A percentile compares a stretch with the other conserved stretches of the same genome.
These are phyloP conservation scores for Linnemannia hyalina DNA, from an alignment of 192 early-diverging fungal genomes.

Conservation along the genomic window DNA sequence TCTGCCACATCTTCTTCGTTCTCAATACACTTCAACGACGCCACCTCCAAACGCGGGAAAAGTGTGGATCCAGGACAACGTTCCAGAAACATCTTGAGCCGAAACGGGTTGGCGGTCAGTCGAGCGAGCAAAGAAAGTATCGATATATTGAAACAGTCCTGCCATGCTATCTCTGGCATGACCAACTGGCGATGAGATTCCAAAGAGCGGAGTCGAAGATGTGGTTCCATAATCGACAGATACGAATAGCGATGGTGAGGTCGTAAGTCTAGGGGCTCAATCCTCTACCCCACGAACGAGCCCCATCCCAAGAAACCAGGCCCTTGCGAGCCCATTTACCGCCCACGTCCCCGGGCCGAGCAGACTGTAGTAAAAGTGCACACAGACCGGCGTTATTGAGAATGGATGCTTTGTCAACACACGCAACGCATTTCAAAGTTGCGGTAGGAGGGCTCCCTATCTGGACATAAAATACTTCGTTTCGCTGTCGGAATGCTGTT, in stretches of 20 bases:
- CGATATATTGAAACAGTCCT: neutral
- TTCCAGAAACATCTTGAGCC: neutral
- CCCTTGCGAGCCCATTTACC: no score
- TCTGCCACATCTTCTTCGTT: neutral
- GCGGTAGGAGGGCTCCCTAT: no score
- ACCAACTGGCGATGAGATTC: neutral
- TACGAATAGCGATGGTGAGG: neutral
- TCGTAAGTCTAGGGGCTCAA: neutral
- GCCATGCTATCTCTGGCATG: neutral
- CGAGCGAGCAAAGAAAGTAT: neutral
- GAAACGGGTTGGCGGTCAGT: neutral
- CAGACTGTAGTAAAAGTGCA: no score
- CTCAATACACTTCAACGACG: neutral
- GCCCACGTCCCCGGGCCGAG: no score
- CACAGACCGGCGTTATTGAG: no score
- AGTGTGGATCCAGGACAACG: neutral
- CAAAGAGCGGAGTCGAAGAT: neutral
- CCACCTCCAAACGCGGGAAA: neutral
- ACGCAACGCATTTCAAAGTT: no score
- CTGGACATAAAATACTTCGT: no score
- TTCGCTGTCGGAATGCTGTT: no score
- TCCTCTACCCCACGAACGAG: no score
- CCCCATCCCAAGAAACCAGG: no score
- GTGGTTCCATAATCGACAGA: neutral
- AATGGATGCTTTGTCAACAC: no score